These are phyloP conservation scores for Floccularia luteovirens DNA, from an alignment of 768 basidiomycete species.

Conservation along the genomic window DNA sequence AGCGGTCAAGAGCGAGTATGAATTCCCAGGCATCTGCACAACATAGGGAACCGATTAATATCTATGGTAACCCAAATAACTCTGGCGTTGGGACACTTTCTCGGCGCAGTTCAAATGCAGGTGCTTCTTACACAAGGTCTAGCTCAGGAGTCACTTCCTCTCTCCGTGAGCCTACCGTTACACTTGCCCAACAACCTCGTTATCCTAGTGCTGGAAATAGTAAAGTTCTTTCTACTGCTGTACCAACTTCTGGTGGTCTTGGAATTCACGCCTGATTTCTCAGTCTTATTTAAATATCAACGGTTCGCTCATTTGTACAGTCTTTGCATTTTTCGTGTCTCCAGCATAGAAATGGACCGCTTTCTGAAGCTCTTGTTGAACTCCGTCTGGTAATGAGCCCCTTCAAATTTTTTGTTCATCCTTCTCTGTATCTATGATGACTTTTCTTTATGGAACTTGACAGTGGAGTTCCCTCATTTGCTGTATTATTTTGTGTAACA, in stretches of 20 bases:
- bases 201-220: slow-evolving; percentile 6
- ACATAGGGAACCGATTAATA: slow-evolving; percentile 1
- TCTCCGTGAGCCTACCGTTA: no score
- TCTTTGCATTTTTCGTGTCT: neutral
- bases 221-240: neutral
- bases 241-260: neutral
- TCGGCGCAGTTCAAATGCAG: neutral
- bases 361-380: neutral
- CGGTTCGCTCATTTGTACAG: slow-evolving; percentile 1
- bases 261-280: slow-evolving; percentile 8
- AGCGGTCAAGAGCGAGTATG: slow-evolving; percentile 1
- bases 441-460: no score
- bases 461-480: no score
- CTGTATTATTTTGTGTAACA: no score
- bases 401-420: neutral
- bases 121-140: neutral
- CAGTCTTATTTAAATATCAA: no score
- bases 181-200: slow-evolving; percentile 4
- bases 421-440: slow-evolving; percentile 8
- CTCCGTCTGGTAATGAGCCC: slow-evolving; percentile 1
- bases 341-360: slow-evolving; percentile 1
- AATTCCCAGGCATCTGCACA: neutral
- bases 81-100: slow-evolving; percentile 1
- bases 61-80: neutral
- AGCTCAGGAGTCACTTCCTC: slow-evolving; percentile 1